These are phyloP conservation scores for Niveomyces coronatus DNA, from an alignment of 2,329 filamentous ascomycete species.

Conservation along the genomic window DNA sequence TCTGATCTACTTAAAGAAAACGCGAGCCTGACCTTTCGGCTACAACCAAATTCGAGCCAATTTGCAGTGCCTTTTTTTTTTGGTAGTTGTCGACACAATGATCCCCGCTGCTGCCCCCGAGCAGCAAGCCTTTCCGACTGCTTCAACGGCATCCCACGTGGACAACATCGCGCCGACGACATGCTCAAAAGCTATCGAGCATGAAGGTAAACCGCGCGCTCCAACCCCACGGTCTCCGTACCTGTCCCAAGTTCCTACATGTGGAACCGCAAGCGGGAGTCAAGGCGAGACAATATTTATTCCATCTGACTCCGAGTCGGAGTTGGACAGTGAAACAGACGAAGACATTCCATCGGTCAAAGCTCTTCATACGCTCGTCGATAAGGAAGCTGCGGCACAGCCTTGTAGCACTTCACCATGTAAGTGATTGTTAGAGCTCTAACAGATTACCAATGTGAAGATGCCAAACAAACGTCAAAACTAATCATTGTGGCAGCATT, in stretches of 20 bases:
- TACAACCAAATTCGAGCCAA: no score
- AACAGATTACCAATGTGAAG: background rate
- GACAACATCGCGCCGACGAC: no score
- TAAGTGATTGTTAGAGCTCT: background rate
- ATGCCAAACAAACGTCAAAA: background rate
- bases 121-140: no score
- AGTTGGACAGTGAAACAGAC: background rate
- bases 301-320: background rate
- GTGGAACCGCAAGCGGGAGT: background rate
- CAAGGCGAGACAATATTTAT: background rate
- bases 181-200: no score
- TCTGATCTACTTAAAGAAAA: conserved; percentile 4
- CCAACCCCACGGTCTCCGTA: background rate
- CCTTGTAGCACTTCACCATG: background rate
- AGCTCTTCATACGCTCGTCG: background rate
- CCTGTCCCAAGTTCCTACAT: background rate
- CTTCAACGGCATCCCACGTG: no score
- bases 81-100: no score
- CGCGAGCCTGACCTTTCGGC: background rate
- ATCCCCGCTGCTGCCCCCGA: no score
- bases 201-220: background rate
- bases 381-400: background rate
- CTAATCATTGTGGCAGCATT: background rate
- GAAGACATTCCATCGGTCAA: background rate
- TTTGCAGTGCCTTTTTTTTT: no score